These are phyloP conservation scores for Medicago lupulina DNA, from an alignment of 306 rosid species.

Conservation along the genomic window DNA sequence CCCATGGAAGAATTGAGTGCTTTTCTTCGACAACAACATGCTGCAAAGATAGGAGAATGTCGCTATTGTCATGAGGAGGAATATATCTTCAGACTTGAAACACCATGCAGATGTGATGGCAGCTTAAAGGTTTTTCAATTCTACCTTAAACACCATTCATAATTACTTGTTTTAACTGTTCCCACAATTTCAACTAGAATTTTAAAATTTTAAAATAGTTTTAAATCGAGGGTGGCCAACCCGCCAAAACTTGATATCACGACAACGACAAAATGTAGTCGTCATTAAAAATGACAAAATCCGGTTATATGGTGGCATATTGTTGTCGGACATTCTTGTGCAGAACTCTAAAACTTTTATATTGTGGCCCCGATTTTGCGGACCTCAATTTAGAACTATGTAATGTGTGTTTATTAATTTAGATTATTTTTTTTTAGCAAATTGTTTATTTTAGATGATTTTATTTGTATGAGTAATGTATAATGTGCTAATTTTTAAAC, in stretches of 20 bases:
- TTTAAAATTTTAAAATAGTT: background rate
- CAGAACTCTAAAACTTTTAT: too few relatives aligned
- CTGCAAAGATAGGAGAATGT: slow-evolving; percentile 25
- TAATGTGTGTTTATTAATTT: background rate
- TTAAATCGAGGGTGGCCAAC: background rate
- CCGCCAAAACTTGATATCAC: background rate
- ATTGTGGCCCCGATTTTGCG: background rate
- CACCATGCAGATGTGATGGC: slow-evolving; percentile 51
- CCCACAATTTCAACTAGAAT: background rate
- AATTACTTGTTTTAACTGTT: background rate
- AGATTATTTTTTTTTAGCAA: too few relatives aligned
- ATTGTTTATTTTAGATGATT: background rate
- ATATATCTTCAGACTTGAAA: slow-evolving; percentile 30
- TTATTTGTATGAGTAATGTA: background rate
- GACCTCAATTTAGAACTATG: background rate
- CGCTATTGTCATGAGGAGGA: slow-evolving; percentile 49
- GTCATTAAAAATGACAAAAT: background rate
- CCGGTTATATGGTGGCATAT: background rate
- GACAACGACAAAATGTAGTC: background rate
- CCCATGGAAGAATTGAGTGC: slow-evolving; percentile 15
- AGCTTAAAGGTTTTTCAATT: slow-evolving; percentile 36
- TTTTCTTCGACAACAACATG: background rate
- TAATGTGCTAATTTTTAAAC: background rate
- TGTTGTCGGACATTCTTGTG: background rate
- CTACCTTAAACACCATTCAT: background rate